Evolutionary conservation across 192 early-diverging fungal species (phyloP), one percentile per base, ranked within the genome.

Genomic region (Helicostylum pulchrum): DNA sequence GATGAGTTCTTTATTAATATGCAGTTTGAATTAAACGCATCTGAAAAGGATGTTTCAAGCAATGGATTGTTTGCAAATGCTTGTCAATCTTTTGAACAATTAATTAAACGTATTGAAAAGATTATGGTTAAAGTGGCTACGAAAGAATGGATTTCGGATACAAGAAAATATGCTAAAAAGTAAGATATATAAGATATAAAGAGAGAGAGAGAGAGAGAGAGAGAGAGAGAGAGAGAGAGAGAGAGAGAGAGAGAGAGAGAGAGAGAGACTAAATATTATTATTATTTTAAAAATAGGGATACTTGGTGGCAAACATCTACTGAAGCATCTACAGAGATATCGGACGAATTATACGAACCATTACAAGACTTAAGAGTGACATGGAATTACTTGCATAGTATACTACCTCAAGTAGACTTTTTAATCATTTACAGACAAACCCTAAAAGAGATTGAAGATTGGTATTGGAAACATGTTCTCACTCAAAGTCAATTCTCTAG

Each of bases 1-100:
- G 79, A 85, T 60, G 68, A 74, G 83, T 75, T 85, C 62, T 85
- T 85, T 46, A 60, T 85, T 31, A 78, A 77, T 34, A 53, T 85
- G 45, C 76, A 71, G 66, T 72, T 72, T 54, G 74, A 79, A 36
- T 65, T 78, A 7, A 71, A 65, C 10, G 53, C 77, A 55, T 34
- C 57, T 21, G 46, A 48, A 5, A 48, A 17, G 8, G 46, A 48
- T 9, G 14, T 15, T 5, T 17, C 14, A 14, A 48, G 46, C 14
- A 15, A 48, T 12, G 46, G 50, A 4, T 31, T 70, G 10, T 70
- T 70, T 64, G 26, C 53, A 7, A 53, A 42, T 8, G 20, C 55
- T 3, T 32, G 57, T 17, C 8, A 19, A 14, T 67, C 64, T 3
- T 83, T 65, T 61, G 68, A 70, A 1, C 44, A 58, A 34, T 42